Evolutionary conservation across 805 yeast species (phyloP).

Genomic region (Ogataea haglerorum): DNA sequence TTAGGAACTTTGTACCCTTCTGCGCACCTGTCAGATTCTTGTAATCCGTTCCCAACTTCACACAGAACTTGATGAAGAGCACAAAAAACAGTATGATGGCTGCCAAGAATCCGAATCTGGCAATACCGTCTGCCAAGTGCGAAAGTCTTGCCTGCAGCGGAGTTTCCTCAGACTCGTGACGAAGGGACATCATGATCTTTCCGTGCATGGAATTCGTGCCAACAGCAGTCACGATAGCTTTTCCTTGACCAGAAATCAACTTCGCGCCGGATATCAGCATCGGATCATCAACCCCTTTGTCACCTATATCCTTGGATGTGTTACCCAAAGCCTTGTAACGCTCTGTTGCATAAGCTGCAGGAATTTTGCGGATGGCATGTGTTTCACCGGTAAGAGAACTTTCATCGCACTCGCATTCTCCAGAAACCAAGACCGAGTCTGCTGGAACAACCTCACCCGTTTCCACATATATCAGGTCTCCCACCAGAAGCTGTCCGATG

Average conservation of each 20-base stretch:
- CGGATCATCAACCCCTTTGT: conserved; percentile 60
- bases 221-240: conserved; percentile 82
- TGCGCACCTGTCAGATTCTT: conserved; percentile 52
- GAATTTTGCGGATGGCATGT: conserved; percentile 67
- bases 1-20: conserved; percentile 81
- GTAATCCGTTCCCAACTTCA: conserved; percentile 49
- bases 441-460: conserved; percentile 96
- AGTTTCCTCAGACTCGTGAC: conserved; percentile 75
- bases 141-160: conserved; percentile 84
- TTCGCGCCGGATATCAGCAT: conserved; percentile 90
- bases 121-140: conserved; percentile 84
- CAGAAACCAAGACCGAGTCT: conserved; percentile 72
- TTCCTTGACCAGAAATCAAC: conserved; percentile 80
- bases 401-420: conserved; percentile 87
- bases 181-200: conserved; percentile 78
- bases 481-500: conserved; percentile 75
- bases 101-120: conserved; percentile 88
- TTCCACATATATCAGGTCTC: conserved; percentile 77
- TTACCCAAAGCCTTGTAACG: conserved; percentile 23
- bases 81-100: conserved; percentile 80
- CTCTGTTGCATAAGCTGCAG: conserved; percentile 44
- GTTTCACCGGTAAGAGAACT: conserved; percentile 93
- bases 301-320: conserved; percentile 35
- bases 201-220: conserved; percentile 91
- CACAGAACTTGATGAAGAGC: conserved; percentile 70